Percentiles rank a stretch among this genome's conserved stretches.
phyloP scores from a whole-genome alignment of 2,329 filamentous ascomycete species.

The Neofusicoccum sp. region DNA sequence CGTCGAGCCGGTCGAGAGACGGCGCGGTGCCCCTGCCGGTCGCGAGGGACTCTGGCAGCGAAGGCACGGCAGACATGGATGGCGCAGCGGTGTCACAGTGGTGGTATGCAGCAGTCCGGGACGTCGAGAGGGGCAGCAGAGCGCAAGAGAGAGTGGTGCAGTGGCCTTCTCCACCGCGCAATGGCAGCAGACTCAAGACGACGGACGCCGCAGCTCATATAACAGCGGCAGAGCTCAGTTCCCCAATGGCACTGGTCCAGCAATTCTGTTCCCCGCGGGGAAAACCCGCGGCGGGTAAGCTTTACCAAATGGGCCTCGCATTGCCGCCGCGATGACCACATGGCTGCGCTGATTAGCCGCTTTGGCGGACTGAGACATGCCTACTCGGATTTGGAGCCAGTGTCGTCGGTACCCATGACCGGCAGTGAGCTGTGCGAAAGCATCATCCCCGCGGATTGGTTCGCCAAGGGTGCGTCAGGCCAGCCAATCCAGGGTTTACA shows the following conservation, averaged over 20 bases:
- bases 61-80: slow-evolving; percentile 33
- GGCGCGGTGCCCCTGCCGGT: slow-evolving; percentile 18
- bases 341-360: not conserved
- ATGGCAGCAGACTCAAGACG: no score
- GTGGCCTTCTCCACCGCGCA: no score
- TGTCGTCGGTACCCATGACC: not conserved
- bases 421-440: not conserved
- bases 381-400: not conserved
- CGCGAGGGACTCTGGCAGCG: slow-evolving; percentile 24
- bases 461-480: not conserved
- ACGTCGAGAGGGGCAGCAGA: no score
- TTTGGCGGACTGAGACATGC: not conserved
- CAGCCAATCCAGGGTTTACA: not conserved
- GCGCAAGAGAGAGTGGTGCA: no score
- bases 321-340: no score
- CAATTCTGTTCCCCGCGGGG: no score
- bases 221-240: no score
- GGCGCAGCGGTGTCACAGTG: not conserved
- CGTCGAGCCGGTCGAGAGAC: slow-evolving; percentile 1
- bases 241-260: no score
- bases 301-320: no score
- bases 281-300: not conserved
- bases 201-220: no score
- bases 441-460: not conserved
- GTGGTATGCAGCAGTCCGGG: no score